Evolutionary conservation across 2,329 filamentous ascomycete species (phyloP).

Genomic region (Penicillium sp.): DNA sequence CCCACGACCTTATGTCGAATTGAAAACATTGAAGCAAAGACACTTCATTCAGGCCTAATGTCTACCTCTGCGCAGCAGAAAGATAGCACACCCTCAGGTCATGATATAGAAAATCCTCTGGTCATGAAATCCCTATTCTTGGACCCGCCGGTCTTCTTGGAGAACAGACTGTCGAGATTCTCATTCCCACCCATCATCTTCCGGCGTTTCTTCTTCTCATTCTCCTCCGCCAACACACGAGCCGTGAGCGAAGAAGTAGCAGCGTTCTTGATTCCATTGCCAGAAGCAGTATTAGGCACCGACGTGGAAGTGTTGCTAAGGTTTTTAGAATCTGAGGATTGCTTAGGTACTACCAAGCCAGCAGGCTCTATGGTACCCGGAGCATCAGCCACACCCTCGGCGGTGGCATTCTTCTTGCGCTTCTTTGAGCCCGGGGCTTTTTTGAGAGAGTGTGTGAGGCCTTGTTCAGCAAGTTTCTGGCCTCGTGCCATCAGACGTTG

Average conservation of each 20-base stretch:
- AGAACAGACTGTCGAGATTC: conserved; percentile 55
- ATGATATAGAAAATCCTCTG: conserved; percentile 57
- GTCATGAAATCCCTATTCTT: conserved; percentile 58
- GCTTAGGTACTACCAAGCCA: conserved; percentile 32
- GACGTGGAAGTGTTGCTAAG: conserved; percentile 34
- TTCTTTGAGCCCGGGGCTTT: conserved; percentile 67
- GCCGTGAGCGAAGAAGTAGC: conserved; percentile 81
- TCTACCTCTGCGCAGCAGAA: conserved; percentile 39
- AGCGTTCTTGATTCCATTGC: conserved; percentile 76
- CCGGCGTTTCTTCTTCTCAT: conserved; percentile 72
- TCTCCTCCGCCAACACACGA: conserved; percentile 82
- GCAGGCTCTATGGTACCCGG: conserved; percentile 34
- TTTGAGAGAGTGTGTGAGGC: conserved; percentile 83
- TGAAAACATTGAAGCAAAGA: not conserved
- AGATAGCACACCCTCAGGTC: conserved; percentile 55
- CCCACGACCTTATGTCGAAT: no score
- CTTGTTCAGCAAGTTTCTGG: conserved; percentile 65
- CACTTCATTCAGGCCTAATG: not conserved
- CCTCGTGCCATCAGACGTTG: conserved; percentile 63
- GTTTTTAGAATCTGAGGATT: conserved; percentile 11
- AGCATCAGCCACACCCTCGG: conserved; percentile 32
- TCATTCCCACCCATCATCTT: conserved; percentile 64
- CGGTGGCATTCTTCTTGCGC: conserved; percentile 66
- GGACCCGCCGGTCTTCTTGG: conserved; percentile 42
- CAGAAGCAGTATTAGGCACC: conserved; percentile 28